Conservation (phyloP, 2,329 filamentous ascomycete species). For the Aureobasidium sp. region DNA sequence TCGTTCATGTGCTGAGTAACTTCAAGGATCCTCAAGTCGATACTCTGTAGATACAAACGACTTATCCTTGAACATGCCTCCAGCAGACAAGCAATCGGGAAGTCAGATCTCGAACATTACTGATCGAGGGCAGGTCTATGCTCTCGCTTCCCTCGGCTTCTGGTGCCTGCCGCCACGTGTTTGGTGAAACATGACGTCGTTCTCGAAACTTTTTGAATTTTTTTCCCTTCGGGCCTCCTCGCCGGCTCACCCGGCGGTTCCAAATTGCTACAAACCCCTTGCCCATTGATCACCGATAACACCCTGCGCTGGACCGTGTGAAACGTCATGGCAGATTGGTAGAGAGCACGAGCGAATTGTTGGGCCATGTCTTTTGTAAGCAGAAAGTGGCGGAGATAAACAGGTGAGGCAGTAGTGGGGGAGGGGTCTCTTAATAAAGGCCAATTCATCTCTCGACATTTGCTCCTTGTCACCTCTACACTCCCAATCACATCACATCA, state of each 20-base stretch:
- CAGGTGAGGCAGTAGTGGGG: neutral
- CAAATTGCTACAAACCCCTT: neutral
- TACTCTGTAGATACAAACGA: neutral
- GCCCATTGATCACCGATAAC: neutral
- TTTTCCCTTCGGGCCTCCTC: neutral
- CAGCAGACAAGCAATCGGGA: no score
- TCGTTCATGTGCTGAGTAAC: neutral
- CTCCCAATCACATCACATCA: neutral
- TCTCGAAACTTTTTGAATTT: neutral
- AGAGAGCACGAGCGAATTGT: neutral
- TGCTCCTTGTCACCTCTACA: neutral
- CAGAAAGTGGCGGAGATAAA: neutral
- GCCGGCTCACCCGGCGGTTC: neutral
- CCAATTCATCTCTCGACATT: neutral
- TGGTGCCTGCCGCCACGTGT: neutral
- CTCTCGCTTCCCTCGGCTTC: neutral
- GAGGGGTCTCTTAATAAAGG: neutral
- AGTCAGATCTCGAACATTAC: no score
- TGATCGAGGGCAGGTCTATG: no score
- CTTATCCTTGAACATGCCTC: neutral
- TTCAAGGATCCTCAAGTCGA: neutral
- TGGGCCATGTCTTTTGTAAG: conserved; percentile 8
- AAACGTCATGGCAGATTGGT: conserved; percentile 8
- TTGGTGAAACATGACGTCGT: neutral
- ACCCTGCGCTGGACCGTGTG: neutral